Conservation (phyloP, 208 protist species). For the Giardia muris region DNA sequence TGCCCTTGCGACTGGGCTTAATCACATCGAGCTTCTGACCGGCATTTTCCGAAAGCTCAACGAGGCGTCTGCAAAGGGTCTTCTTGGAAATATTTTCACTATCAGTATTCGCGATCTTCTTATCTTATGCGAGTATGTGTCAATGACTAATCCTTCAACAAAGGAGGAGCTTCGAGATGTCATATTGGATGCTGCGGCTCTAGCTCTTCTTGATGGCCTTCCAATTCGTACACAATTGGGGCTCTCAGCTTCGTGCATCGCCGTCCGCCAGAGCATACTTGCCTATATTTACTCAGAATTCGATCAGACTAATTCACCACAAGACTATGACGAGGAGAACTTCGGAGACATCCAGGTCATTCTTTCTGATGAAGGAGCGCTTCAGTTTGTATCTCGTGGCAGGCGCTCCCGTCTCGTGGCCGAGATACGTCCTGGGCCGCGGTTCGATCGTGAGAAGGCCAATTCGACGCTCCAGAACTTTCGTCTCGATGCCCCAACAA, state of each 20-base stretch:
- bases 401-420: background rate
- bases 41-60: background rate
- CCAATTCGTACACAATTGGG: background rate
- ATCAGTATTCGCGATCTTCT: slow-evolving; percentile 52
- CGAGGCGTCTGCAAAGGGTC: no score
- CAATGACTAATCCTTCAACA: background rate
- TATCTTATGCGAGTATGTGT: slow-evolving; percentile 43
- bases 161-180: background rate
- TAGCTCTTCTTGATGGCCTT: background rate
- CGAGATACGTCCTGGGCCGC: background rate
- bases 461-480: background rate
- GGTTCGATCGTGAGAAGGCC: background rate
- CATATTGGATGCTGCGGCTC: background rate
- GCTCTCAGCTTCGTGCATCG: background rate
- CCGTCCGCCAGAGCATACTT: background rate
- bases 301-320: background rate
- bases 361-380: slow-evolving; percentile 33
- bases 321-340: background rate
- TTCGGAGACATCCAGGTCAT: background rate
- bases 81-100: slow-evolving; percentile 30
- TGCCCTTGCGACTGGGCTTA: background rate
- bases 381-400: background rate
- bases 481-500: slow-evolving; percentile 71
- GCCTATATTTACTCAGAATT: background rate
- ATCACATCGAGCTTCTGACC: background rate